These are phyloP conservation scores for Uncinocarpus reesii DNA, from an alignment of 2,329 filamentous ascomycete genomes.

Conservation along the genomic window DNA sequence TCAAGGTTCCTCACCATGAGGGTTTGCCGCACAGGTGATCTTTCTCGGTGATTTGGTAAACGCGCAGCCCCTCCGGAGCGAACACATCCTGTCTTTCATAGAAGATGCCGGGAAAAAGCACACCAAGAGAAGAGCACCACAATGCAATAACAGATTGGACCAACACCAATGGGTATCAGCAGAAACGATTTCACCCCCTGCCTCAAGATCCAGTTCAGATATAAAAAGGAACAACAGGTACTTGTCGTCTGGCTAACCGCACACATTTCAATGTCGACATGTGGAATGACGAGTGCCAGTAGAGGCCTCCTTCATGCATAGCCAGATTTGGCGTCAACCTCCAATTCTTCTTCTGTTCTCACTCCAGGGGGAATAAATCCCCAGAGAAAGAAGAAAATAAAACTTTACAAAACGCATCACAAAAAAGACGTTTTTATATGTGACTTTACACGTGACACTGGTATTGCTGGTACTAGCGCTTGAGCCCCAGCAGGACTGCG, in stretches of 20 bases:
- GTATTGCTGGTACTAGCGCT: too few relatives aligned
- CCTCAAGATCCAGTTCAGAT: too few relatives aligned
- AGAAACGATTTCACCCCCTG: background rate
- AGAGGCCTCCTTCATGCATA: background rate
- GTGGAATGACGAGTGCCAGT: background rate
- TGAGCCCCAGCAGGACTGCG: too few relatives aligned
- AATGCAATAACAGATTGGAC: background rate
- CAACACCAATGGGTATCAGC: background rate
- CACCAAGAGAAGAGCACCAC: background rate
- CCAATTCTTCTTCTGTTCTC: background rate
- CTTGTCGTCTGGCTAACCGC: too few relatives aligned
- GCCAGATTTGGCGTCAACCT: too few relatives aligned
- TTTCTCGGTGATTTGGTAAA: slow-evolving; percentile 2
- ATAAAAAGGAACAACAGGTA: too few relatives aligned
- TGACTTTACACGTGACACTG: background rate
- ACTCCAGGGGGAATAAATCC: background rate
- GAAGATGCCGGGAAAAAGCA: background rate
- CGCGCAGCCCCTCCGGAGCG: background rate
- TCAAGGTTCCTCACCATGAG: background rate
- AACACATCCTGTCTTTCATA: background rate
- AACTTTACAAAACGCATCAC: too few relatives aligned
- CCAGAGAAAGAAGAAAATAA: too few relatives aligned
- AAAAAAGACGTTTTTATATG: background rate
- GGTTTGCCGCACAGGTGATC: background rate
- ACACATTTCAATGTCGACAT: background rate